phyloP scores from a whole-genome alignment of 148 eudicot genomes.

The Vaccinium vitisidaea region DNA sequence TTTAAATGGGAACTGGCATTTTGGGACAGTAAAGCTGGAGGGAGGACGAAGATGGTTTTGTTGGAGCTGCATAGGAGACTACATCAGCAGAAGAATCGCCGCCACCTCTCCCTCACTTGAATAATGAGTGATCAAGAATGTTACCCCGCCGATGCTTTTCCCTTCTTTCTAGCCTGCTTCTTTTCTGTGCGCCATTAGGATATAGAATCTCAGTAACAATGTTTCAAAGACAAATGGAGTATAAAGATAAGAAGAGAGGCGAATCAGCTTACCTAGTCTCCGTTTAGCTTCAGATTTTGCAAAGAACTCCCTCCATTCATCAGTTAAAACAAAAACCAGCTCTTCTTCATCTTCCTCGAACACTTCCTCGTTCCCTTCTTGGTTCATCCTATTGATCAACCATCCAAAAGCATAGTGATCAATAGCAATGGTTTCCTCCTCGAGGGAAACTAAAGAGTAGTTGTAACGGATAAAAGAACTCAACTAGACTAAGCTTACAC shows the following conservation, averaged over 20 bases:
- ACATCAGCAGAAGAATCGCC: background rate
- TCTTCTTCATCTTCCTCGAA: conserved; percentile 63
- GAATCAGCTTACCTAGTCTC: conserved; percentile 39
- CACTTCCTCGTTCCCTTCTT: conserved; percentile 26
- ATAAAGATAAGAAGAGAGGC: background rate
- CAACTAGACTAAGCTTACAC: background rate
- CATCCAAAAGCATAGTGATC: background rate
- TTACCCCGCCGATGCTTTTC: conserved; percentile 21
- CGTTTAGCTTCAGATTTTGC: conserved; percentile 84
- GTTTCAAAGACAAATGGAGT: background rate
- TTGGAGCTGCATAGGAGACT: too few relatives aligned
- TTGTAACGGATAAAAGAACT: background rate
- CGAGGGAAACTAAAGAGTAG: background rate
- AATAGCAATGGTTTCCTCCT: background rate
- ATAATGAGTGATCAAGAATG: background rate
- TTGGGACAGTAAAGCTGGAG: too few relatives aligned
- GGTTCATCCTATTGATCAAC: conserved; percentile 18
- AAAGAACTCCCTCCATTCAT: conserved; percentile 91
- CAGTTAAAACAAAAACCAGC: conserved; percentile 64
- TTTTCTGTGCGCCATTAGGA: conserved; percentile 34
- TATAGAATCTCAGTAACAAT: background rate
- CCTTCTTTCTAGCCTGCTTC: conserved; percentile 52
- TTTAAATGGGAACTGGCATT: too few relatives aligned
- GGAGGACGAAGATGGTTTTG: too few relatives aligned
- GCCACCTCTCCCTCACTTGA: background rate